Base-by-base conservation (phyloP, 768 basidiomycete species). In the Leucosporidium yakuticum region DNA sequence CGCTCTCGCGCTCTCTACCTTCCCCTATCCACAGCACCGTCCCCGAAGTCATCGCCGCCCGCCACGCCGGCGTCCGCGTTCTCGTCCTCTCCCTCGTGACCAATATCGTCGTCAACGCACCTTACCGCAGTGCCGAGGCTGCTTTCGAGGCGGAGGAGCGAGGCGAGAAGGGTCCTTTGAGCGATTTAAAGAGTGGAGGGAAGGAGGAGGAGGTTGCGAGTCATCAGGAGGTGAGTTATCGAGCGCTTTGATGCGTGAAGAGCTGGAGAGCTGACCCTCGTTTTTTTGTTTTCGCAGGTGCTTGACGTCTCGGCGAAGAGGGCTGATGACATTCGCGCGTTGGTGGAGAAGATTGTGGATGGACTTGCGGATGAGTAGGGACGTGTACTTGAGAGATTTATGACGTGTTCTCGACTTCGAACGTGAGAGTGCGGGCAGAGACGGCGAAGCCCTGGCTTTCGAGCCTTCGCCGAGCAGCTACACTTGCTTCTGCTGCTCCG, bases 31-130 rank as follows among this genome's bases (percentile, higher is more conserved):
- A 54, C 25, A 54, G 39, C 73, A 94, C 92, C 0, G 84, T 93
- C 21, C 91, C 91, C 0, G 91, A 94, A 79, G 91, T 94, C 31
- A 80, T 92, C 29, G 88, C 85, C 0, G 91, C 88, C 14, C 51
- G 64, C 20, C 71, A 73, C 50, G 62, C 65, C 31, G 75, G 47
- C 34, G 32, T 53, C 19, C 39, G 25, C 31, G 54, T 39, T n/a
- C 36, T 67, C 79, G 91, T 88, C 6, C 80, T 94, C 53, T 91
- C 88, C 72, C 82, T 94, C 64, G 88, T 91, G 32, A 93, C 91
- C 32, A 94, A 94, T 79, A 82, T 83, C 74, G 92, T 94, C 17
- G 86, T 90, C 55, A 86, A 89, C 67, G 86, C 85, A 0, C 81
- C 77, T 55, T 87, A 89, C 76, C 78, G 84, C 63, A 87, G 85